Conservation (phyloP, 305 asterid species). For the Solanum hybrid region DNA sequence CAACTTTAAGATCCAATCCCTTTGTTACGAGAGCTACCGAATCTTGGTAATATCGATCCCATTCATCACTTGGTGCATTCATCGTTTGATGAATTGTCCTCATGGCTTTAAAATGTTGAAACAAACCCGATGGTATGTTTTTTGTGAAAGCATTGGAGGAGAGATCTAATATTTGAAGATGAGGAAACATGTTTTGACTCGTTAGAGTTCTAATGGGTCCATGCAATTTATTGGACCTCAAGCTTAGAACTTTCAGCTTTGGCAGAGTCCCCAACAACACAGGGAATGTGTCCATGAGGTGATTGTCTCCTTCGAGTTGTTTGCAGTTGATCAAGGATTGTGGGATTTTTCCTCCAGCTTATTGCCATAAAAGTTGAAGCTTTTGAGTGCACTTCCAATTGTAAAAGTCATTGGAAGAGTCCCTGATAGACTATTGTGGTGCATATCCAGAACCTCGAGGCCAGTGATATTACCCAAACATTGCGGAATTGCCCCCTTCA, state of each 20-base stretch:
- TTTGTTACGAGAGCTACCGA: background rate
- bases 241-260: background rate
- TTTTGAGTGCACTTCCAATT: background rate
- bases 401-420: background rate
- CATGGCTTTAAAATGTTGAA: background rate
- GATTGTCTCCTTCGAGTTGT: background rate
- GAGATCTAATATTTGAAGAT: background rate
- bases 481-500: background rate
- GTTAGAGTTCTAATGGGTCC: background rate
- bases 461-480: background rate
- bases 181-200: background rate
- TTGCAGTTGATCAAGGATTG: background rate
- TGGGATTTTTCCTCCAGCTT: background rate
- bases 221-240: background rate
- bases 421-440: background rate
- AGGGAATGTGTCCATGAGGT: background rate
- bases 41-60: conserved; percentile 3
- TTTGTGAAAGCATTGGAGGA: background rate
- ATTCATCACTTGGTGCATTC: background rate
- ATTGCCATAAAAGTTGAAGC: background rate
- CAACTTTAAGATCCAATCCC: background rate
- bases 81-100: background rate
- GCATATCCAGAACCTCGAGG: background rate
- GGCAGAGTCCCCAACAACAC: background rate
- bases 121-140: background rate